Base-by-base conservation (phyloP, 257 asterid genomes). In the Galeopsis tetrahit region DNA sequence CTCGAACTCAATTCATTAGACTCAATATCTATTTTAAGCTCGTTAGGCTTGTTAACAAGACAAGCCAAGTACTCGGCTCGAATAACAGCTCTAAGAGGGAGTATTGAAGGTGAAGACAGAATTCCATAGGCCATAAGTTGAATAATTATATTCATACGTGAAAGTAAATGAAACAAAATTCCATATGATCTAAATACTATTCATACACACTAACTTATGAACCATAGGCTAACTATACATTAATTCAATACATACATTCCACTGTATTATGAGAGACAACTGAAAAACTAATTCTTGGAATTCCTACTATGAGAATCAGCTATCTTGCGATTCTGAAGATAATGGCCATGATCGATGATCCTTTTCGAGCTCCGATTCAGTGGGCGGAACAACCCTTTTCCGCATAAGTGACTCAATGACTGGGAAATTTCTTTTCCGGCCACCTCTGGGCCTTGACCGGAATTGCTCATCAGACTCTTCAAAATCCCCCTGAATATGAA, bases 361-460 rank as follows among this genome's bases (percentile, higher is more conserved):
- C 6, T 58, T 80, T 0, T 76, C 75, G 4, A 80, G 74, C 75
- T 93, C 92, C 1, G 83, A 84, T 39, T 70, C 90, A 44, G 71
- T 79, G 4, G 86, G 94, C 0, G 90, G 96, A 52, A 65, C 76
- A 14, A 94, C 67, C 83, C 99, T 80, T 84, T 91, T 94, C 31
- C 95, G 72, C 89, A 80, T 36, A 59, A 94, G 74, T 7, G 84
- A 63, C 79, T 90, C 97, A 0, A 92, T 77, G 34, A 61, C 74
- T 3, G 98, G 93, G 62, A 11, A 81, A 35, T 57, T 84, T 73
- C 97, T 89, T 81, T 89, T 90, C 78, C 89, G 66, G 68, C 98
- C 98, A 39, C 97, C 98, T 82, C 94, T 86, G 2, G 91, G 89
- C 76, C 94, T 80, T 7, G 81, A 84, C 9, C 83, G 80, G 72